A percentile compares a stretch with the other conserved stretches of the same genome.
Evolutionary conservation across 2,329 filamentous ascomycete genomes (phyloP).

Genomic region (Grosmannia huntii): DNA sequence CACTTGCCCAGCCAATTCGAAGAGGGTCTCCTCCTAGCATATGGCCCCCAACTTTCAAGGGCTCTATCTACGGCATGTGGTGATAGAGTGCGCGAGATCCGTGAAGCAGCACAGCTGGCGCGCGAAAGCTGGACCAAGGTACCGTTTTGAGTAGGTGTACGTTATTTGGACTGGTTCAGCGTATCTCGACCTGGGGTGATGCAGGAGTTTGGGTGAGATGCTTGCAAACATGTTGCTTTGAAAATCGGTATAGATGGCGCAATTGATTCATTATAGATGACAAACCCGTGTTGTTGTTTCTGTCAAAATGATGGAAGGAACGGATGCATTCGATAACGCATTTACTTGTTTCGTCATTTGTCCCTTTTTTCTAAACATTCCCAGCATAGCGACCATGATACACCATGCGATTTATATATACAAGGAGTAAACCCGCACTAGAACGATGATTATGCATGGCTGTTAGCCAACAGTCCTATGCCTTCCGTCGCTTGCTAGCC

Average conservation of each 20-base stretch:
- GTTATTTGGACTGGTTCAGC: slow-evolving; percentile 6
- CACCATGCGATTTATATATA: neutral
- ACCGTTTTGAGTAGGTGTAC: slow-evolving; percentile 11
- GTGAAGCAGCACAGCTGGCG: slow-evolving; percentile 34
- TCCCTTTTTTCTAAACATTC: neutral
- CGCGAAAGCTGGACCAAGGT: slow-evolving; percentile 34
- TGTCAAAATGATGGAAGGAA: neutral
- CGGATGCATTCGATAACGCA: neutral
- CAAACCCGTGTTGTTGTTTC: neutral
- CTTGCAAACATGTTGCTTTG: neutral
- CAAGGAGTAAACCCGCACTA: neutral
- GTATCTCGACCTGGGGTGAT: neutral
- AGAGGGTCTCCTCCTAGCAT: slow-evolving; percentile 29
- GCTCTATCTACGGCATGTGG: slow-evolving; percentile 39
- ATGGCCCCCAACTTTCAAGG: slow-evolving; percentile 30
- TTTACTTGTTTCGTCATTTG: neutral
- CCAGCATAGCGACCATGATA: neutral
- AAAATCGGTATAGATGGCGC: neutral
- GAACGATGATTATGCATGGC: neutral
- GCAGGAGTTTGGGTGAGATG: neutral
- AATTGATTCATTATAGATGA: neutral
- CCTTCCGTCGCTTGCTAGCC: slow-evolving; percentile 34
- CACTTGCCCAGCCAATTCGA: slow-evolving; percentile 36
- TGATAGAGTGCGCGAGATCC: slow-evolving; percentile 38
- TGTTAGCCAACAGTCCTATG: slow-evolving; percentile 10